Percentiles rank a stretch among this genome's conserved stretches.
Evolutionary conservation across 192 early-diverging fungal genomes (phyloP).

Genomic region (Jimgerdemannia lactiflua): DNA sequence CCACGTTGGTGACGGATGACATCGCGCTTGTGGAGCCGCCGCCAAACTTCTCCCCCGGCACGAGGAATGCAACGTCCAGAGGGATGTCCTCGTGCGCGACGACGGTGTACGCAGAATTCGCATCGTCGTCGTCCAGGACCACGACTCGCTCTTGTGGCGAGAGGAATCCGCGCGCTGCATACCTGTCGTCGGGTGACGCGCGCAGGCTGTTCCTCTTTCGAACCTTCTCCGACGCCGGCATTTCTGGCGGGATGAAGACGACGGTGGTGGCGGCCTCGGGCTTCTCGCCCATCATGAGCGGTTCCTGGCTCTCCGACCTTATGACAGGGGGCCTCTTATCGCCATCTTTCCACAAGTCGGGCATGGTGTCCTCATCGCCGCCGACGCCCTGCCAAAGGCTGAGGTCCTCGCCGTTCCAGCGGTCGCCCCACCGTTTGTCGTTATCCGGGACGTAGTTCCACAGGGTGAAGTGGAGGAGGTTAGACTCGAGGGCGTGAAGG

Average conservation of each 20-base stretch:
- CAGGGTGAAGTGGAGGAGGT: constrained; percentile 45
- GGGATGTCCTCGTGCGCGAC: too few species aligned
- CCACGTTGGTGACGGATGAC: too few species aligned
- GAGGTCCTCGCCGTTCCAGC: constrained; percentile 55
- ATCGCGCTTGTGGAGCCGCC: too few species aligned
- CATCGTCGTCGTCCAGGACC: not conserved
- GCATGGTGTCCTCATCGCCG: too few species aligned
- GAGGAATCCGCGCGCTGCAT: not conserved
- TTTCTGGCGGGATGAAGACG: constrained; percentile 6
- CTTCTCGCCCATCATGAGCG: not conserved
- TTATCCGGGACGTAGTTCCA: constrained; percentile 60
- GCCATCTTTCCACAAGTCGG: not conserved
- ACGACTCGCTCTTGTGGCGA: not conserved
- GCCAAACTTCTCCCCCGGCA: too few species aligned
- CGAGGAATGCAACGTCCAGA: too few species aligned
- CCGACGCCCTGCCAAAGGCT: constrained; percentile 29
- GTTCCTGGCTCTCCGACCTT: not conserved
- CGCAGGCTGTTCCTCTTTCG: not conserved
- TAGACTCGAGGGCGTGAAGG: constrained; percentile 40
- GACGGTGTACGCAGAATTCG: not conserved
- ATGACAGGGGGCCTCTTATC: not conserved
- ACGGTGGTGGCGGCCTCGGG: not conserved
- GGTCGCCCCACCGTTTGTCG: constrained; percentile 43
- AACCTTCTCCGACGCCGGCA: not conserved
- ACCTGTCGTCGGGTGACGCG: not conserved